These are phyloP conservation scores for Iberis pinnata DNA, from an alignment of 345 rosid species.

Conservation along the genomic window DNA sequence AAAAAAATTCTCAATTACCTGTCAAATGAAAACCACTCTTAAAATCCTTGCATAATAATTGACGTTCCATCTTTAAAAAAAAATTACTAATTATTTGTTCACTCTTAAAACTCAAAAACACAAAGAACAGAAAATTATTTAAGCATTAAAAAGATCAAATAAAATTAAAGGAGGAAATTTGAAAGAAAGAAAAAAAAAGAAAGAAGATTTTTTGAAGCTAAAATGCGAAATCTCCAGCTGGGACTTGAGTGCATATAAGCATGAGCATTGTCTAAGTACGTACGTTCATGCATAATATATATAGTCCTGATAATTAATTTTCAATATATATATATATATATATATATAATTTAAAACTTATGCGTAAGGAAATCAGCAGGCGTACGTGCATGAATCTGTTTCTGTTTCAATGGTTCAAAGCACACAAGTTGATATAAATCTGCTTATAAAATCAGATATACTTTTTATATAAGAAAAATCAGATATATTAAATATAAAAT, in stretches of 20 bases:
- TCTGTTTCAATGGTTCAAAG: slow-evolving; percentile 22
- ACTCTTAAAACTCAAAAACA: background rate
- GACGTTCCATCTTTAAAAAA: background rate
- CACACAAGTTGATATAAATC: no score
- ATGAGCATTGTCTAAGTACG: slow-evolving; percentile 21
- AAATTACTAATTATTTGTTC: background rate
- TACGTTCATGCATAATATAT: slow-evolving; percentile 20
- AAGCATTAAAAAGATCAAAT: background rate
- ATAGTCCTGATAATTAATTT: background rate
- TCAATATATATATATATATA: no score
- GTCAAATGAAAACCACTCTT: background rate
- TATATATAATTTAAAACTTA: background rate
- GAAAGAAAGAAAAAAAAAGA: slow-evolving; percentile 1
- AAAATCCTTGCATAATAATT: background rate
- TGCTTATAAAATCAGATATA: no score
- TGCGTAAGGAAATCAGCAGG: no score
- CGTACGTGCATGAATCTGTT: slow-evolving; percentile 24
- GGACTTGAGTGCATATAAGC: slow-evolving; percentile 22
- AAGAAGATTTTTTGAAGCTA: slow-evolving; percentile 24
- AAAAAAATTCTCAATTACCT: no score
- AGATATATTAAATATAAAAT: no score
- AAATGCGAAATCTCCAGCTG: slow-evolving; percentile 24
- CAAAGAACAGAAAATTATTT: background rate
- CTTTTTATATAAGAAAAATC: no score
- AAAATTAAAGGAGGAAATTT: background rate